Base-by-base conservation (phyloP, 768 basidiomycete species). In the Tulasnella sp. region DNA sequence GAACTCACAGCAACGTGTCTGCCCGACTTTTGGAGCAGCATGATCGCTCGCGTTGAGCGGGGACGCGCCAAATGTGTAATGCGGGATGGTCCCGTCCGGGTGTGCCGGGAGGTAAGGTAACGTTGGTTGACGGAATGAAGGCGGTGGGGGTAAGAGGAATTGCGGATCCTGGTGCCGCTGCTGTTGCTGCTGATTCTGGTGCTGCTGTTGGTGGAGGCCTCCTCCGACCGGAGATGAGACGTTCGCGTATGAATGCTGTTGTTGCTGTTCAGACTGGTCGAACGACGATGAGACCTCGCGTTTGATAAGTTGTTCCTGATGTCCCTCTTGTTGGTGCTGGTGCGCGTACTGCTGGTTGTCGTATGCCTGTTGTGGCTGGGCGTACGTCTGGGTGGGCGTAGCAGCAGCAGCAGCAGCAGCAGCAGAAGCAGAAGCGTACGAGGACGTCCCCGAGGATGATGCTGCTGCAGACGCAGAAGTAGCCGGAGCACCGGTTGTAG, bases 1-100 rank as follows among this genome's bases (percentile, higher is more conserved):
- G 38, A 14, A 78, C 78, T 79, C 73, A 79, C 78, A 79, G 31
- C 78, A 79, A 38, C 78, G 73, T 48, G 78, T 79, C 71, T 79
- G 71, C 31, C 78, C 78, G 71, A 79, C 40, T 72, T 73, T 79
- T 18, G 78, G 78, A 18, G 76, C 76, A 27, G 27, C n/a, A 31
- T 34, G 19, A 71, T 77, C 76, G 31, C 31, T 68, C 39, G 14
- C 48, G 39, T 58, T 36, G 38, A 62, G 76, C 3, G 52, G 36
- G 14, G 52, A 77, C 27, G 76, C 76, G 39, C 76, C 76, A 62
- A 77, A 77, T 38, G 76, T 40, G 42, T 77, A 77, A 34, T 34
- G 36, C 40, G 76, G 76, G 34, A 77, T 71, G 27, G 38, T 40
- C 18, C 44, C 44, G 38, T 74, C 39, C n/a, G 73, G 73, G 39